These are phyloP conservation scores for Penicillium canescens DNA, from an alignment of 495 filamentous ascomycete genomes.

Conservation along the genomic window DNA sequence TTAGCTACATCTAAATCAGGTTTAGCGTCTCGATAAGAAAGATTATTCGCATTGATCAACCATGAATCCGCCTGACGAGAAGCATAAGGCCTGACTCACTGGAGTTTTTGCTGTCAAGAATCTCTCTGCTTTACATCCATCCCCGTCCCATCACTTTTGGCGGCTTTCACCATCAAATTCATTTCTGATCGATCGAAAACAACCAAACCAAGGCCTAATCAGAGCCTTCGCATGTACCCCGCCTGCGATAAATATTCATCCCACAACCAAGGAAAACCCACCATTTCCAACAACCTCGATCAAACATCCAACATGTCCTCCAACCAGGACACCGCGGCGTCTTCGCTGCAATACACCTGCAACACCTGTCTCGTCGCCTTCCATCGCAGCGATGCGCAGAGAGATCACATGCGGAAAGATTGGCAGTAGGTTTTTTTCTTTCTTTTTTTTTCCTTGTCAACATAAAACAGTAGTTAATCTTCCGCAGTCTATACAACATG, in stretches of 20 bases:
- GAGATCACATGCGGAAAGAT: constrained; percentile 93
- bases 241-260: constrained; percentile 25
- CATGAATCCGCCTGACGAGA: neutral
- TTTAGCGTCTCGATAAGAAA: constrained; percentile 6
- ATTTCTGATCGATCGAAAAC: constrained; percentile 1
- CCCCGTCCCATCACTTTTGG: neutral
- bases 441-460: neutral
- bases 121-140: neutral
- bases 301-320: constrained; percentile 17
- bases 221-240: constrained; percentile 30
- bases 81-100: neutral
- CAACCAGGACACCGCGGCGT: constrained; percentile 13
- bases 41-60: constrained; percentile 1
- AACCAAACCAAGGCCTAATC: neutral
- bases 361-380: constrained; percentile 98
- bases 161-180: neutral
- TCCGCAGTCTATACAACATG: constrained; percentile 86
- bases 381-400: constrained; percentile 87
- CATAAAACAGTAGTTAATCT: constrained; percentile 1
- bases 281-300: constrained; percentile 2
- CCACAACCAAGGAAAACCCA: constrained; percentile 14
- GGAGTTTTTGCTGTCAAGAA: neutral
- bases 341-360: constrained; percentile 88
- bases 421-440: constrained; percentile 76
- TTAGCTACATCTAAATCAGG: neutral